phyloP scores from a whole-genome alignment of 805 yeast genomes.

The Saccharomycopsis selenospora region DNA sequence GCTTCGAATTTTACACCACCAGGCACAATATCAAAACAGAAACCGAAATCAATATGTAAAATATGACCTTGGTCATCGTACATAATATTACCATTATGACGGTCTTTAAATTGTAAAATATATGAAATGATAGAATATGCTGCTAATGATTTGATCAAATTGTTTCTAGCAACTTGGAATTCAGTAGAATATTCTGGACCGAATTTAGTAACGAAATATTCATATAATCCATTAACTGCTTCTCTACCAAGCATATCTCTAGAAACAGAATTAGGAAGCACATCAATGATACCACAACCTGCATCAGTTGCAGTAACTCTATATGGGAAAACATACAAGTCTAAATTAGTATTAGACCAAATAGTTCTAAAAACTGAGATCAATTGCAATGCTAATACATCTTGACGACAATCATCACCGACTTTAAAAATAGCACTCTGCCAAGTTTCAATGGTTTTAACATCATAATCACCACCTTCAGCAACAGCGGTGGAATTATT shows the following conservation, averaged over 20 bases:
- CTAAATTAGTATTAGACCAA: slow-evolving; percentile 83
- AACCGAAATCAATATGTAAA: slow-evolving; percentile 95
- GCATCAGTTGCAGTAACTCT: slow-evolving; percentile 98
- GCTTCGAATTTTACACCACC: slow-evolving; percentile 98
- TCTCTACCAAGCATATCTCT: slow-evolving; percentile 99
- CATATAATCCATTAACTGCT: slow-evolving; percentile 94
- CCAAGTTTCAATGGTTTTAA: slow-evolving; percentile 58
- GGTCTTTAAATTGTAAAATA: slow-evolving; percentile 86
- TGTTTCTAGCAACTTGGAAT: slow-evolving; percentile 86
- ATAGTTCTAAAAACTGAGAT: slow-evolving; percentile 87
- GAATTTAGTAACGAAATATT: slow-evolving; percentile 83
- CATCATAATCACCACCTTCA: slow-evolving; percentile 19
- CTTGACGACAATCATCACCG: slow-evolving; percentile 99
- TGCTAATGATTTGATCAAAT: slow-evolving; percentile 88
- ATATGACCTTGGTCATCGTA: slow-evolving; percentile 93
- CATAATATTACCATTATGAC: slow-evolving; percentile 98
- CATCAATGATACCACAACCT: slow-evolving; percentile 98
- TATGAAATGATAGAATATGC: slow-evolving; percentile 91
- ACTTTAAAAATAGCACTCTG: slow-evolving; percentile 97
- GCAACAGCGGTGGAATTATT: slow-evolving; percentile 9
- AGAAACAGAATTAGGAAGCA: slow-evolving; percentile 87
- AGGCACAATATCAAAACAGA: slow-evolving; percentile 97
- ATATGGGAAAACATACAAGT: slow-evolving; percentile 85
- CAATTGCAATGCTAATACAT: slow-evolving; percentile 85
- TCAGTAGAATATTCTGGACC: slow-evolving; percentile 91